These are phyloP conservation scores for Nadsonia starkeyi-henricii DNA, from an alignment of 1,139 yeast genomes.

Conservation along the genomic window DNA sequence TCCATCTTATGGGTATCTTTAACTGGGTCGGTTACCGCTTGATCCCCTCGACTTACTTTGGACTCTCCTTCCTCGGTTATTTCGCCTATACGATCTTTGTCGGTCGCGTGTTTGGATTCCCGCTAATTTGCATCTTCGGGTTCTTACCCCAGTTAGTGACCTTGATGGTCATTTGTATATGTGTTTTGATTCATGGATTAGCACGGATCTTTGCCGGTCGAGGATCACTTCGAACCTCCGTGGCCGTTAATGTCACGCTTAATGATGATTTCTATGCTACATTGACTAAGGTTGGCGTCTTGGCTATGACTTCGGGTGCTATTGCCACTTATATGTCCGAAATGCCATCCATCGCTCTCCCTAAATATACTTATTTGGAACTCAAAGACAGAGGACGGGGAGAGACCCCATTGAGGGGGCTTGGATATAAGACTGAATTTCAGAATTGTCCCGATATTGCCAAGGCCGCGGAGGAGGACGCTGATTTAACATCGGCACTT, in stretches of 20 bases:
- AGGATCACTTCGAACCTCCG: constrained; percentile 28
- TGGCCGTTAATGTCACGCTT: constrained; percentile 23
- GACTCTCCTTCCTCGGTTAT: constrained; percentile 35
- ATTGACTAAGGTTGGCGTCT: constrained; percentile 42
- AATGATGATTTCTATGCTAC: constrained; percentile 57
- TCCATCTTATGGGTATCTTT: constrained; percentile 45
- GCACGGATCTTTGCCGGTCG: constrained; percentile 49
- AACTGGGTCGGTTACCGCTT: constrained; percentile 41
- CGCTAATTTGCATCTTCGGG: constrained; percentile 41
- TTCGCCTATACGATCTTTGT: constrained; percentile 27
- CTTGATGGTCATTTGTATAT: constrained; percentile 34
- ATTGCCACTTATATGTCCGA: constrained; percentile 53
- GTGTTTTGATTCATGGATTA: constrained; percentile 36
- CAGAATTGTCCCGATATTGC: constrained; percentile 14
- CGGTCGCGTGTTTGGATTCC: constrained; percentile 35
- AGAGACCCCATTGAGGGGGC: not conserved
- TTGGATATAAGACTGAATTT: not conserved
- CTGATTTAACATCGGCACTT: constrained; percentile 4
- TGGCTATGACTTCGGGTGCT: constrained; percentile 54
- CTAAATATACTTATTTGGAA: constrained; percentile 39
- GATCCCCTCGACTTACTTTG: constrained; percentile 47
- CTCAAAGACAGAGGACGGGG: constrained; percentile 26
- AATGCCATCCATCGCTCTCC: constrained; percentile 34
- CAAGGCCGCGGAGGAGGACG: constrained; percentile 14
- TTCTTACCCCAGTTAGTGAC: constrained; percentile 49